Conservation (phyloP, 306 rosid genomes). For the Prunus padus region DNA sequence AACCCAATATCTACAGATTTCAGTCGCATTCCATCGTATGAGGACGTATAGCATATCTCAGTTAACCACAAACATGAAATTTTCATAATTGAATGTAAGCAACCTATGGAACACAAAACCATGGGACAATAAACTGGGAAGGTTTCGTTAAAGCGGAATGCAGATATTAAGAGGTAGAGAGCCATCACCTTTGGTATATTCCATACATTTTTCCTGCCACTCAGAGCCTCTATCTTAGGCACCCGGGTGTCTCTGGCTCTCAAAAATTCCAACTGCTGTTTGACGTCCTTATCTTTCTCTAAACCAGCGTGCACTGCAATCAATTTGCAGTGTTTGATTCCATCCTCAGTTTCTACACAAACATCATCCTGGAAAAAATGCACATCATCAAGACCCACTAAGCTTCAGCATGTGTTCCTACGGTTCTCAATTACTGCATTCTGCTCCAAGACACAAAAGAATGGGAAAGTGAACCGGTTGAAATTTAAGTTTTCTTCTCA, state of each 20-base stretch:
- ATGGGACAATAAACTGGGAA: neutral
- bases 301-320: slow-evolving; percentile 94
- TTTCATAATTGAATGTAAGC: neutral
- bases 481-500: neutral
- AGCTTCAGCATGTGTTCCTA: slow-evolving; percentile 27
- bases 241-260: slow-evolving; percentile 64
- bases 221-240: slow-evolving; percentile 60
- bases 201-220: slow-evolving; percentile 76
- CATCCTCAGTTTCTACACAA: slow-evolving; percentile 54
- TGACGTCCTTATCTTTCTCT: slow-evolving; percentile 58
- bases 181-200: slow-evolving; percentile 74
- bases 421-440: slow-evolving; percentile 16
- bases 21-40: slow-evolving; percentile 12
- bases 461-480: neutral
- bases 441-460: slow-evolving; percentile 1
- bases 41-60: neutral
- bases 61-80: neutral
- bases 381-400: slow-evolving; percentile 16
- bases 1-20: neutral
- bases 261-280: slow-evolving; percentile 64
- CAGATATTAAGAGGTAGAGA: slow-evolving; percentile 13
- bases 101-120: neutral
- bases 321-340: slow-evolving; percentile 63
- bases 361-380: slow-evolving; percentile 61
- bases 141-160: neutral